These are phyloP conservation scores for Sapria himalayana DNA, from an alignment of 345 rosid genomes.

Conservation along the genomic window DNA sequence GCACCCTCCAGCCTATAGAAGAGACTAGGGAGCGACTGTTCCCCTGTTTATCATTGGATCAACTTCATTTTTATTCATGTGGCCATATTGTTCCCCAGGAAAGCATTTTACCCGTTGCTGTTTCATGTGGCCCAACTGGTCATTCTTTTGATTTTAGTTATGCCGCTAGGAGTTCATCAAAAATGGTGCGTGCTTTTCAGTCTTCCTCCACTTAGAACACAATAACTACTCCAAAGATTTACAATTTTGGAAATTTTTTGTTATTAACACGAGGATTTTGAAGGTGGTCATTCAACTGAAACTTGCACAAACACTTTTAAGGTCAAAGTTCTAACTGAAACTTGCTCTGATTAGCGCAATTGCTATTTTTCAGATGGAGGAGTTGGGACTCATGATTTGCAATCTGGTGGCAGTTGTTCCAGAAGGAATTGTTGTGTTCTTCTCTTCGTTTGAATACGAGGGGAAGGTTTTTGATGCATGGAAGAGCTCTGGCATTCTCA, in stretches of 20 bases:
- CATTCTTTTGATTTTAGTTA: conserved; percentile 74
- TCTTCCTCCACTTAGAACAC: no score
- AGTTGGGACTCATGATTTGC: conserved; percentile 69
- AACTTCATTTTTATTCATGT: conserved; percentile 69
- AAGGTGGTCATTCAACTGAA: no score
- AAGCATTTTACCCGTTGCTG: conserved; percentile 61
- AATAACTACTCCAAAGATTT: no score
- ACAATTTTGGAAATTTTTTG: no score
- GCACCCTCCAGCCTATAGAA: conserved; percentile 91
- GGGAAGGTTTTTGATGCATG: conserved; percentile 51
- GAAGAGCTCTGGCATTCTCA: conserved; percentile 59
- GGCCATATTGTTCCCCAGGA: conserved; percentile 71
- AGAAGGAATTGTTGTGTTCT: conserved; percentile 79
- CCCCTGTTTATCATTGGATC: conserved; percentile 50
- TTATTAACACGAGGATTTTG: no score
- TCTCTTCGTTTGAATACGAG: conserved; percentile 85
- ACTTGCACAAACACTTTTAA: no score
- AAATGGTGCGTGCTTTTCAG: conserved; percentile 25
- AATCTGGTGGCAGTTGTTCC: conserved; percentile 66
- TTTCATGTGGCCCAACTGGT: conserved; percentile 72
- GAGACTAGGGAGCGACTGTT: conserved; percentile 84
- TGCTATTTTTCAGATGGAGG: conserved; percentile 50
- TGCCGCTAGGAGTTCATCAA: conserved; percentile 41
- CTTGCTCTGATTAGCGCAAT: no score
- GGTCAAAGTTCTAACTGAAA: no score